Evolutionary conservation across 2,329 filamentous ascomycete genomes (phyloP), one percentile per base, ranked within the genome.

Genomic region (Fusarium beomiforme): DNA sequence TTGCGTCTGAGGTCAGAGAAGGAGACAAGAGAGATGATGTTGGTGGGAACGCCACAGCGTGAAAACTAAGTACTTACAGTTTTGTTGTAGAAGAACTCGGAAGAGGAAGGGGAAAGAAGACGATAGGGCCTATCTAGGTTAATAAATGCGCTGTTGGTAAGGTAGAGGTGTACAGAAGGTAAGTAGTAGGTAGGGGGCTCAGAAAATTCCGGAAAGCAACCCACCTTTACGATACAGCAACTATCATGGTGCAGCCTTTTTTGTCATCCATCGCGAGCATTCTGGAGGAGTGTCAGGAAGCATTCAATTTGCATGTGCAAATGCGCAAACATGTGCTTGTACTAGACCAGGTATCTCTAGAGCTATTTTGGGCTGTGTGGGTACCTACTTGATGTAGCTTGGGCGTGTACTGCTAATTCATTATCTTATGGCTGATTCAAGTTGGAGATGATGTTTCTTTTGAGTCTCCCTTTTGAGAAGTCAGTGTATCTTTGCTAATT

Each of bases 41-140:
- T 71, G 72, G 67, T 71, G 72, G 69, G 64, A 29, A 75, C 73
- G 73, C 73, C 73, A 75, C 73, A 75, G 50, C 23, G 44, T 59
- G 64, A 50, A 57, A 60, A 64, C 44, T 46, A 56, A 51, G 51
- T 66, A 59, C 54, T 55, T 56, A 58, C 51, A 55, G 37, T 21
- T 55, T 56, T 54, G 47, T 9, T 59, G 56, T 59, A 59, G 54
- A 54, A 47, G 33, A 59, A 67, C 39, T 61, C 23, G 46, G 37
- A 39, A 60, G 49, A 55, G 36, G 58, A 43, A 56, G 26, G 21
- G 21, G 24, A 12, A 44, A 31, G 23, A 23, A 29, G 44, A 26
- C 23, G 14, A 62, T 42, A 43, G 54, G 49, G 59, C 17, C 56
- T 37, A 34, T 63, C 49, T 44, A 39, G 62, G 44, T 67, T 67